Base-by-base conservation (phyloP, 192 early-diverging fungal genomes). In the Coemansia reversa region DNA sequence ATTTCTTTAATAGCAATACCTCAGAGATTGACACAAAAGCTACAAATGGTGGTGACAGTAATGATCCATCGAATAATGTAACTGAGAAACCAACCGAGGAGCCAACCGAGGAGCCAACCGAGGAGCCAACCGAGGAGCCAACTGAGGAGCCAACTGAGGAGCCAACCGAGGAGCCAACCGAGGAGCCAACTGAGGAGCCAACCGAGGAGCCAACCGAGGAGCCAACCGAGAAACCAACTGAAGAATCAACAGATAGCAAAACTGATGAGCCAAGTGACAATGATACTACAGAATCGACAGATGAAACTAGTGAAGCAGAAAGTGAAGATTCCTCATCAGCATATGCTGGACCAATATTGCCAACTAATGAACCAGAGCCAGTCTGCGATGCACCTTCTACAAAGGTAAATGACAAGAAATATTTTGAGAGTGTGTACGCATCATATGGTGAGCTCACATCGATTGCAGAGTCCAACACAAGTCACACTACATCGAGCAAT, bases 361-460 rank as follows among this genome's bases (percentile, higher is more conserved):
- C 58, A 18, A 48, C 39, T 0, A 2, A 49, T 16, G 58, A 60
- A 47, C 58, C 58, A 60, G 58, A 60, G 19, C 58, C 19, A 1
- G 27, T 60, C 42, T 60, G 58, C 16, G 3, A n/a, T 11, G 11
- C 45, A n/a, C 49, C 58, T n/a, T 25, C n/a, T 14, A 2, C 16
- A 5, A 25, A 22, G 14, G 47, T n/a, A n/a, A n/a, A 29, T 20
- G 14, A 1, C 11, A 48, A 48, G 8, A 19, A 28, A 11, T 48
- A 60, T 24, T 49, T 60, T 20, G 45, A 14, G 19, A 60, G 49
- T 18, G 49, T 60, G 20, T 60, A 60, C 33, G 58, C 58, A 60
- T 60, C 58, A 11, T 60, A 60, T 16, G 58, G 58, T 6, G 45
- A 60, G 14, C 19, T 60, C 5, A 60, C 58, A 6, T 27, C 29